phyloP scores from a whole-genome alignment of 2,329 filamentous ascomycete genomes.

The Hymenoscyphus occultus region DNA sequence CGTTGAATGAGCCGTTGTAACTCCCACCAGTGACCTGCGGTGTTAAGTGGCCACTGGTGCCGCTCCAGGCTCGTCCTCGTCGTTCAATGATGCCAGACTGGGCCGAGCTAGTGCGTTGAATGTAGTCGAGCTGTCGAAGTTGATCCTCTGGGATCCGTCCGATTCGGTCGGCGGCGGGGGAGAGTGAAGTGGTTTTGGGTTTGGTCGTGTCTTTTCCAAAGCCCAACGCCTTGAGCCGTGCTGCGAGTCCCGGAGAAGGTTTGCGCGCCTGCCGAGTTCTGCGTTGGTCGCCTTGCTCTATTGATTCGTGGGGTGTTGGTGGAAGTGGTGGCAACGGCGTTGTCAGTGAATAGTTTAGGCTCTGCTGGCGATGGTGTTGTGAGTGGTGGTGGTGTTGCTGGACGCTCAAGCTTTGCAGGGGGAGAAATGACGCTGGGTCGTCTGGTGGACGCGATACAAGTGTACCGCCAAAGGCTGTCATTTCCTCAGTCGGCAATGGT shows the following conservation, averaged over 20 bases:
- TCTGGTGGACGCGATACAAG: slow-evolving; percentile 11
- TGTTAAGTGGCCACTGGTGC: slow-evolving; percentile 45
- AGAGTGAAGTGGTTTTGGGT: slow-evolving; percentile 23
- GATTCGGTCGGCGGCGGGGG: slow-evolving; percentile 46
- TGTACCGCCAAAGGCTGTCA: slow-evolving; percentile 15
- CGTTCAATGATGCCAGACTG: slow-evolving; percentile 52
- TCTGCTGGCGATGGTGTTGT: slow-evolving; percentile 8
- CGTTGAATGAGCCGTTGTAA: slow-evolving; percentile 16
- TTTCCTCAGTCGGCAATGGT: slow-evolving; percentile 2
- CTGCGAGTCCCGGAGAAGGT: slow-evolving; percentile 62
- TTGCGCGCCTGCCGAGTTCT: slow-evolving; percentile 44
- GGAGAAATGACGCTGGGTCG: slow-evolving; percentile 5
- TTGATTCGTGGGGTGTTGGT: background rate
- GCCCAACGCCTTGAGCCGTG: slow-evolving; percentile 62
- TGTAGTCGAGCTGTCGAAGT: slow-evolving; percentile 65
- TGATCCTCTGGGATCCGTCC: slow-evolving; percentile 70
- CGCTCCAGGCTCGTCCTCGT: slow-evolving; percentile 71
- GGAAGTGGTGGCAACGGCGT: slow-evolving; percentile 5
- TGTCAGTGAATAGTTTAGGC: slow-evolving; percentile 8
- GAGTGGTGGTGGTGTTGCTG: slow-evolving; percentile 19
- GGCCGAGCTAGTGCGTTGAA: slow-evolving; percentile 56
- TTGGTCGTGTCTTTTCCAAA: slow-evolving; percentile 45
- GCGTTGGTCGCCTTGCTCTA: slow-evolving; percentile 18
- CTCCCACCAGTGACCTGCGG: slow-evolving; percentile 34
- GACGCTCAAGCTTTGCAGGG: slow-evolving; percentile 14